Conservation (phyloP, 73 alveolate species). For the Tetrahymena malaccensis region DNA sequence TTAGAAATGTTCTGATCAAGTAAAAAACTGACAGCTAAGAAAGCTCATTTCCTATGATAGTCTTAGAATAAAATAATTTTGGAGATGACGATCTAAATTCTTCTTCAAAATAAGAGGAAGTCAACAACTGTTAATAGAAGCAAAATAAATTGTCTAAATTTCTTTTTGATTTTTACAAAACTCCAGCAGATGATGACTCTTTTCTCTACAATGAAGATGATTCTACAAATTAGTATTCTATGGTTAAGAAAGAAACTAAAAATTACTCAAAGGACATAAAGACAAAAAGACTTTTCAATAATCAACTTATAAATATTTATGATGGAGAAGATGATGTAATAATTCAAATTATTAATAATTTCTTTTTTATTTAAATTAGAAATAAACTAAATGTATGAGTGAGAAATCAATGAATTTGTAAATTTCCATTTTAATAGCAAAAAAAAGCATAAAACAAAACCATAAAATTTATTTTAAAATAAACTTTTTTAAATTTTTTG, state of each 20-base stretch:
- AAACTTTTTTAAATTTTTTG: too few relatives aligned
- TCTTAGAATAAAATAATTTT: not conserved
- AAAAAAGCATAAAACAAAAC: too few relatives aligned
- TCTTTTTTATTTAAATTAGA: too few relatives aligned
- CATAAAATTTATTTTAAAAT: too few relatives aligned
- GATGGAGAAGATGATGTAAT: not conserved
- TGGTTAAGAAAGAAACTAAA: not conserved
- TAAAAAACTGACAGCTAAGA: not conserved
- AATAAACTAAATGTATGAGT: too few relatives aligned
- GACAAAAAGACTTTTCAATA: not conserved
- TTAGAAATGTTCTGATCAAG: not conserved
- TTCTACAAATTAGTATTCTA: not conserved
- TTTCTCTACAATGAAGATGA: not conserved
- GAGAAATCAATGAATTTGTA: too few relatives aligned
- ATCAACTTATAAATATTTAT: not conserved
- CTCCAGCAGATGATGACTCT: not conserved
- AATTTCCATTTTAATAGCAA: too few relatives aligned
- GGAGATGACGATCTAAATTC: not conserved
- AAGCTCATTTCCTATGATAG: not conserved
- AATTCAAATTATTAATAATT: not conserved
- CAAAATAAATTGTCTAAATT: not conserved
- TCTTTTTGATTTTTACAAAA: not conserved
- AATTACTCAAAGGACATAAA: not conserved
- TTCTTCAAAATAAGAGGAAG: not conserved
- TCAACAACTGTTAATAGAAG: not conserved